Percentiles rank a stretch among this genome's conserved stretches.
phyloP scores from a whole-genome alignment of 805 yeast genomes.

The Candida broadrunensis region DNA sequence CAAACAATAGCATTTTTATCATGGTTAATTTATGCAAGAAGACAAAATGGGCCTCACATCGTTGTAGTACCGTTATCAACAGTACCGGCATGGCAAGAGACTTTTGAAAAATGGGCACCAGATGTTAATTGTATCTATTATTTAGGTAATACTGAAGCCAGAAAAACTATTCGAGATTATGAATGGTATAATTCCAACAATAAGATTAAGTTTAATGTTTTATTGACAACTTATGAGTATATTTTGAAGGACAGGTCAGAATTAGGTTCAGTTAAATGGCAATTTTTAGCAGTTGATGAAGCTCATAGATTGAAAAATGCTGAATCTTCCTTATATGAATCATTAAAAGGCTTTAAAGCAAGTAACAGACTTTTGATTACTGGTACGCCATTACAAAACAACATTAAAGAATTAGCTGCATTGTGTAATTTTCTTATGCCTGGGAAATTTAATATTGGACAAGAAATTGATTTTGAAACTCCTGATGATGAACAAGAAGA shows the following conservation, averaged over 20 bases:
- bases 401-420: constrained; percentile 93
- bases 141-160: constrained; percentile 85
- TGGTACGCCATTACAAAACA: constrained; percentile 97
- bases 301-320: constrained; percentile 96
- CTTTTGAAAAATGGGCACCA: constrained; percentile 97
- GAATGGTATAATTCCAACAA: constrained; percentile 70
- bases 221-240: constrained; percentile 94
- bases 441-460: constrained; percentile 84
- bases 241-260: constrained; percentile 84
- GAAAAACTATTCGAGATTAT: constrained; percentile 75
- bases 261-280: constrained; percentile 87
- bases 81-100: constrained; percentile 98
- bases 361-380: constrained; percentile 86
- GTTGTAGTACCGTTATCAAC: constrained; percentile 97
- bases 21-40: constrained; percentile 91
- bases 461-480: constrained; percentile 91
- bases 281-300: constrained; percentile 95
- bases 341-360: constrained; percentile 76
- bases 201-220: constrained; percentile 86
- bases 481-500: constrained; percentile 85
- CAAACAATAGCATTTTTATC: constrained; percentile 93
- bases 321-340: constrained; percentile 88
- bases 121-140: constrained; percentile 91
- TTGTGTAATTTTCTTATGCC: constrained; percentile 95
- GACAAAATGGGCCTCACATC: constrained; percentile 96